Conservation (phyloP, 2,329 filamentous ascomycete genomes). For the Aspergillus sp. region DNA sequence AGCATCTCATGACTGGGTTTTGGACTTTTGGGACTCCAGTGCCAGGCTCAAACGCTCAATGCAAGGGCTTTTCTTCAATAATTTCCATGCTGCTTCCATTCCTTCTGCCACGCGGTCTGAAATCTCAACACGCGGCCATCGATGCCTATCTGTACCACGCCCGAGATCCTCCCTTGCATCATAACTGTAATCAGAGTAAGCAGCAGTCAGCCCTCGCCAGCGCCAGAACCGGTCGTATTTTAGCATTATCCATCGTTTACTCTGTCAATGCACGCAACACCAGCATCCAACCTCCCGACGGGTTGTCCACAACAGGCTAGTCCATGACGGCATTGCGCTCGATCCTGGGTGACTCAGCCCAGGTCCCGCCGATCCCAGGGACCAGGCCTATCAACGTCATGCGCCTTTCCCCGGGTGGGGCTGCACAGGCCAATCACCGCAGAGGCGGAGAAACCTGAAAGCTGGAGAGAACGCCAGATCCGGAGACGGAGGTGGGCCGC, state of each 20-base stretch:
- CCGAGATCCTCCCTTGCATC: neutral
- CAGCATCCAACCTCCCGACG: slow-evolving; percentile 6
- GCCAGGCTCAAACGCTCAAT: too few relatives aligned
- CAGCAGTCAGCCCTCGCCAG: too few relatives aligned
- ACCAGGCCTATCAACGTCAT: neutral
- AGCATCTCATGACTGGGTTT: neutral
- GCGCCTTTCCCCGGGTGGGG: neutral
- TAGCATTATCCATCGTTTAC: too few relatives aligned
- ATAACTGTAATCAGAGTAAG: too few relatives aligned
- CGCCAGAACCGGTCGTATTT: too few relatives aligned
- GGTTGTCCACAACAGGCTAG: slow-evolving; percentile 22
- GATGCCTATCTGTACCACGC: too few relatives aligned
- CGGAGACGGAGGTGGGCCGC: slow-evolving; percentile 12
- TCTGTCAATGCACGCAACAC: neutral
- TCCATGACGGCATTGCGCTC: slow-evolving; percentile 15
- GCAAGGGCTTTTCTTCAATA: neutral
- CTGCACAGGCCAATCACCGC: neutral
- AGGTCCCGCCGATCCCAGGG: slow-evolving; percentile 3
- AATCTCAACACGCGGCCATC: too few relatives aligned
- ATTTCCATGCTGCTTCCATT: neutral
- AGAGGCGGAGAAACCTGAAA: slow-evolving; percentile 3
- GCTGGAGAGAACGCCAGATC: slow-evolving; percentile 16
- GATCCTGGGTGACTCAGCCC: neutral
- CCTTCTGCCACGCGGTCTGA: neutral
- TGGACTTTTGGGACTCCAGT: too few relatives aligned